Evolutionary conservation across 257 asterid species (phyloP), one percentile per base, ranked within the genome.

Genomic region (Nicotiana otophora): DNA sequence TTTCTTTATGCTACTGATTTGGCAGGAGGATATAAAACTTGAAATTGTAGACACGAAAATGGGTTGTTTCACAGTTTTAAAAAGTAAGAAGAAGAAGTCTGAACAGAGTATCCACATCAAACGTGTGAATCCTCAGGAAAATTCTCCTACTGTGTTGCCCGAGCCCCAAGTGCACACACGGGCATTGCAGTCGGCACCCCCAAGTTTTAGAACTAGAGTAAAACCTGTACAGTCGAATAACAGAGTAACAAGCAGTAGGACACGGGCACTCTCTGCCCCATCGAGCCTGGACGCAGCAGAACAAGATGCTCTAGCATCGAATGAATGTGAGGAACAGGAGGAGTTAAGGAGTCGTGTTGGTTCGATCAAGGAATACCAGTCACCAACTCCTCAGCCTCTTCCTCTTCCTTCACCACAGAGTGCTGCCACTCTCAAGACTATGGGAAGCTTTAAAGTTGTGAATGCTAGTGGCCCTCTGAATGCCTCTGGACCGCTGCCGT

Each of bases 341-440:
- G 98, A 91, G 78, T 87, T 88, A 83, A 92, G 84, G 90, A 81
- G 84, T 84, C 94, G 91, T 5, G 80, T 87, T 79, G 95, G 94
- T 46, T 91, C 94, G 1, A 92, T 85, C 87, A 95, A 90, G 83
- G 98, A 94, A 70, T 79, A 88, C 85, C 92, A 82, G 51, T 88
- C 95, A 5, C 92, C 92, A 1, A 91, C 85, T 68, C 98, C 99
- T 87, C 99, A 91, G 76, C 99, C 99, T 15, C 98, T 95, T 85
- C 99, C 99, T 64, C 98, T 95, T 31, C 99, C 99, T 0, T 90
- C 97, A 3, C 94, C 97, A 30, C 90, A 85, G 70, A 87, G 82
- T 80, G 83, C 88, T 48, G 84, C 84, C 48, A 63, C 92, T 68
- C 90, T 95, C 39, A 93, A 88, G 84, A 86, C 92, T 58, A 88